Base-by-base conservation (phyloP, 257 asterid species). In the Nicotiana tabacum region DNA sequence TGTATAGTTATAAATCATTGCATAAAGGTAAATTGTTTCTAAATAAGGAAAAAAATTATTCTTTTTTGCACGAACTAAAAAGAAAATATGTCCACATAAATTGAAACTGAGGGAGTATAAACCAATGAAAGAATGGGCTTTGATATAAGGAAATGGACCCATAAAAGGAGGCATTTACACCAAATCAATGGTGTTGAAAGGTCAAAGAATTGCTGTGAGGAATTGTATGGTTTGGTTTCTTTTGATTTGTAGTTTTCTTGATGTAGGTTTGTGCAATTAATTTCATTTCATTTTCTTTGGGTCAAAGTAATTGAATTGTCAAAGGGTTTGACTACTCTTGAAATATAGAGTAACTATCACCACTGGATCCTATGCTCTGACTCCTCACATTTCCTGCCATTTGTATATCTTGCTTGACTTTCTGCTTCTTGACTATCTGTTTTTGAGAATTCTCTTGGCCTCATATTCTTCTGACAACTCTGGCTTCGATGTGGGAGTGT, bases 341-440 rank as follows among this genome's bases (percentile, higher is more conserved):
- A 33, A 55, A 27, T 35, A 66, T 17, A 43, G 55, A 55, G 43
- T 83, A 60, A 76, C 17, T 21, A 13, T 58, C 58, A 56, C 10
- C 61, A 70, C 16, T 9, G 79, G 81, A 68, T 85, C 85, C 85
- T 70, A 58, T 35, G 77, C 83, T 39, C 68, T 66, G 77, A 77
- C 60, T 77, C 83, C n/a, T 57, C n/a, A 21, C 72, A 46, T 43
- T 48, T 76, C 64, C 80, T 51, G 80, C 85, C 78, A 64, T 37
- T 39, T 82, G 46, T 77, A n/a, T 6, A 30, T 6, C 39, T 74
- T 48, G 77, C 78, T 77, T 77, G 87, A 85, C 87, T 77, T 58
- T 66, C 27, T 57, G 46, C 16, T 76, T 51, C 43, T 76, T 51
- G 46, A 51, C 64, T 51, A 51, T 51, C 29, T 61, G 27, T 10